Conservation (phyloP, 495 filamentous ascomycete species). For the Talaromyces trachyspermus region DNA sequence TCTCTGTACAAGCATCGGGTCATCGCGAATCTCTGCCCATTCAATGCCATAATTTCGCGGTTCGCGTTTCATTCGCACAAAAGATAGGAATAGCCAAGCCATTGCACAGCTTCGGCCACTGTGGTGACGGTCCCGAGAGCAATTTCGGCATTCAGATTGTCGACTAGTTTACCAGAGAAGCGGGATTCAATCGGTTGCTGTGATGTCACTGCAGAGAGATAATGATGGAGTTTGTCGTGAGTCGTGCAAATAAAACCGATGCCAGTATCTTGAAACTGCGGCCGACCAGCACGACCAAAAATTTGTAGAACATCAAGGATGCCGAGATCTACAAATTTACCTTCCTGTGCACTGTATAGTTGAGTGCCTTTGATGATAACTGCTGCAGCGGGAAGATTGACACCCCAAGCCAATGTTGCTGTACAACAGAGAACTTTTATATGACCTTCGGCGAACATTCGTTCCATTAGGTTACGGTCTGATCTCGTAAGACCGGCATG, state of each 20-base stretch:
- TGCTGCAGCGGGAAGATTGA: conserved; percentile 94
- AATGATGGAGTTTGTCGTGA: conserved; percentile 85
- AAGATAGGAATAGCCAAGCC: conserved; percentile 96
- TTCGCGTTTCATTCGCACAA: conserved; percentile 90
- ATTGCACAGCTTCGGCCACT: conserved; percentile 86
- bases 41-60: conserved; percentile 94
- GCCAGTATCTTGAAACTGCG: conserved; percentile 92
- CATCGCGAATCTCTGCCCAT: conserved; percentile 80
- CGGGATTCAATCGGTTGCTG: conserved; percentile 94
- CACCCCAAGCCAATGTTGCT: conserved; percentile 95
- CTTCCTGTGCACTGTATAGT: conserved; percentile 90
- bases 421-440: conserved; percentile 98
- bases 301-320: conserved; percentile 98
- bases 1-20: conserved; percentile 75
- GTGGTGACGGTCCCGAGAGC: conserved; percentile 91
- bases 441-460: conserved; percentile 78
- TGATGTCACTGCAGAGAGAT: conserved; percentile 84
- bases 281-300: conserved; percentile 94
- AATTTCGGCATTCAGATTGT: conserved; percentile 96
- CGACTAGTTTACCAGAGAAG: conserved; percentile 83
- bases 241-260: conserved; percentile 97
- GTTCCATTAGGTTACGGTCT: conserved; percentile 89
- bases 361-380: conserved; percentile 98
- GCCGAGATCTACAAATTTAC: conserved; percentile 92
- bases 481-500: conserved; percentile 92